Evolutionary conservation across 139 green algal genomes (phyloP).

Genomic region (Volvox africanus): DNA sequence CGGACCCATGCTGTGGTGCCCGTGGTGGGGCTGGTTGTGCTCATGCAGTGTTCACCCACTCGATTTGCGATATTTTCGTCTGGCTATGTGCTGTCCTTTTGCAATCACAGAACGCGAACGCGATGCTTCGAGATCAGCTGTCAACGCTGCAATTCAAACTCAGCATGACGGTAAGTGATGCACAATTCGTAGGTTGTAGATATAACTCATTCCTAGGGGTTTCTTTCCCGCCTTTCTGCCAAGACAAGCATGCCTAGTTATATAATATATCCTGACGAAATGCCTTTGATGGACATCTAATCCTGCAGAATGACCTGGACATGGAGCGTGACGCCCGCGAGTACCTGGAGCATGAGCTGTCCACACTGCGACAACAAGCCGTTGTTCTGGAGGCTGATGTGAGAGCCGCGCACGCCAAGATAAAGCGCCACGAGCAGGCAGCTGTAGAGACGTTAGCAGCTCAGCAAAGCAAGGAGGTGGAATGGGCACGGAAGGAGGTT

Average conservation of each 20-base stretch:
- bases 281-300: too few species aligned
- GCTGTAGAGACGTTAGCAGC: not conserved
- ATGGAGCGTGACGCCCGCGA: constrained; percentile 45
- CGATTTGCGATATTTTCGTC: too few species aligned
- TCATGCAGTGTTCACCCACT: too few species aligned
- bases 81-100: too few species aligned
- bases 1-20: not conserved
- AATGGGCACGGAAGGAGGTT: not conserved
- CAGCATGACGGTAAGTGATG: constrained; percentile 7
- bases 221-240: too few species aligned
- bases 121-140: constrained; percentile 31
- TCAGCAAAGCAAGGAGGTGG: not conserved
- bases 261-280: too few species aligned
- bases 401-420: not conserved
- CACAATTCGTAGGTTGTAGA: too few species aligned
- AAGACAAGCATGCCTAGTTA: too few species aligned
- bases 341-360: constrained; percentile 36
- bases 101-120: constrained; percentile 19
- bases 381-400: constrained; percentile 17
- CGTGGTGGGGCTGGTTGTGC: too few species aligned
- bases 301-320: constrained; percentile 27
- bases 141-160: constrained; percentile 22
- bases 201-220: too few species aligned
- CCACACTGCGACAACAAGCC: not conserved
- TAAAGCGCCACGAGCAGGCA: not conserved